Evolutionary conservation across 2,329 filamentous ascomycete species (phyloP).

Genomic region (Helotiales sp.): DNA sequence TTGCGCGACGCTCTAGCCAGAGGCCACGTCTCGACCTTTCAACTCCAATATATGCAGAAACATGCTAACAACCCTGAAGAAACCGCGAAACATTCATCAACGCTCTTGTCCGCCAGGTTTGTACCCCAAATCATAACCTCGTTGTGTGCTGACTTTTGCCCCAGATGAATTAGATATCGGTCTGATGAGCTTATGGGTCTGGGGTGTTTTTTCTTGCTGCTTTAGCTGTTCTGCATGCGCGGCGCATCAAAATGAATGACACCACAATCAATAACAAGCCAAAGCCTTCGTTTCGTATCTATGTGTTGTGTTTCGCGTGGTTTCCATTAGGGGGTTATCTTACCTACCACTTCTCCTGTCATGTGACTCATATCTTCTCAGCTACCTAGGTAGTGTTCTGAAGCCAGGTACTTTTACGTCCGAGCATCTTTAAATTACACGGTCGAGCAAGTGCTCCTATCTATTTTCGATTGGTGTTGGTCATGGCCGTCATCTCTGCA

Average conservation of each 20-base stretch:
- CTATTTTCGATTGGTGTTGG: no score
- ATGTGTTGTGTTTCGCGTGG: no score
- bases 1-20: no score
- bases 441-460: no score
- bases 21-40: not conserved
- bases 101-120: not conserved
- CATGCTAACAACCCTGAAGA: not conserved
- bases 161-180: conserved; percentile 85
- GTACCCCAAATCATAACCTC: not conserved
- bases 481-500: no score
- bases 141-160: conserved; percentile 60
- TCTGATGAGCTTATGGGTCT: conserved; percentile 8
- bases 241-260: conserved; percentile 22
- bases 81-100: not conserved
- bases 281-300: not conserved
- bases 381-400: no score
- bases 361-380: no score
- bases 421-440: no score
- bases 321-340: no score
- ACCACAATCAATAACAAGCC: conserved; percentile 7
- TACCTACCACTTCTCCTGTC: no score
- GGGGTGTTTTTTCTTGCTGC: conserved; percentile 8
- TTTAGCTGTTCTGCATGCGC: conserved; percentile 16
- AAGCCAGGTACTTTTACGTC: no score
- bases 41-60: conserved; percentile 35